A percentile compares a stretch with the other conserved stretches of the same genome.
Conservation (phyloP, 2,329 filamentous ascomycete genomes). For the Lomentospora prolificans region DNA sequence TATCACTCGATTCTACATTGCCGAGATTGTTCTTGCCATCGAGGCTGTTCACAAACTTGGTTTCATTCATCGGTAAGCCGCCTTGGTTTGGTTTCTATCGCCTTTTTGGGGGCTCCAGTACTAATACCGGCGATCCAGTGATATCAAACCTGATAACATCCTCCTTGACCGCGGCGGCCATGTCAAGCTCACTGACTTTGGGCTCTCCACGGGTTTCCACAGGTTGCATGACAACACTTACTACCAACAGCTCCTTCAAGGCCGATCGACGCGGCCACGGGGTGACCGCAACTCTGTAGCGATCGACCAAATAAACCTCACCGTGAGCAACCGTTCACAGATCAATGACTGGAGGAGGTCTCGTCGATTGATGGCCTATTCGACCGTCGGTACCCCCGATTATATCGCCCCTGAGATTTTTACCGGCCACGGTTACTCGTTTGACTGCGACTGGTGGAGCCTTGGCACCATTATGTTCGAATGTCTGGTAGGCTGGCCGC, state of each 20-base stretch:
- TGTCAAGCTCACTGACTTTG: constrained; percentile 97
- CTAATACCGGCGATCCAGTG: too few relatives aligned
- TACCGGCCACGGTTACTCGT: constrained; percentile 89
- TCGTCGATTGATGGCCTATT: constrained; percentile 91
- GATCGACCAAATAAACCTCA: constrained; percentile 95
- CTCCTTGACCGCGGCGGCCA: constrained; percentile 89
- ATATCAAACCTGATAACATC: constrained; percentile 99
- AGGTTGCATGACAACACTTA: constrained; percentile 97
- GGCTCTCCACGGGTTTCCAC: constrained; percentile 94
- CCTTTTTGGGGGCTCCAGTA: too few relatives aligned
- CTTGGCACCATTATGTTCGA: constrained; percentile 99
- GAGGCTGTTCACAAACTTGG: constrained; percentile 96
- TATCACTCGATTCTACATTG: constrained; percentile 98
- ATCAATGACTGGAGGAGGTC: constrained; percentile 99
- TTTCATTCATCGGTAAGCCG: constrained; percentile 89
- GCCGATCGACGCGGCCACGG: constrained; percentile 58
- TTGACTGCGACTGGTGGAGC: constrained; percentile 98
- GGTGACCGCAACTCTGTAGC: constrained; percentile 83
- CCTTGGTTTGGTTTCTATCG: too few relatives aligned
- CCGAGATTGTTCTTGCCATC: constrained; percentile 94
- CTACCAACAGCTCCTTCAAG: constrained; percentile 90
- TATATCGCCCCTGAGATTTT: constrained; percentile 99
- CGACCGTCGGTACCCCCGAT: constrained; percentile 93
- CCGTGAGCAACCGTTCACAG: constrained; percentile 92
- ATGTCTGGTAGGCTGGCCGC: constrained; percentile 95